These are phyloP conservation scores for Fusarium guadeloupense DNA, from an alignment of 2,329 filamentous ascomycete species.

Conservation along the genomic window DNA sequence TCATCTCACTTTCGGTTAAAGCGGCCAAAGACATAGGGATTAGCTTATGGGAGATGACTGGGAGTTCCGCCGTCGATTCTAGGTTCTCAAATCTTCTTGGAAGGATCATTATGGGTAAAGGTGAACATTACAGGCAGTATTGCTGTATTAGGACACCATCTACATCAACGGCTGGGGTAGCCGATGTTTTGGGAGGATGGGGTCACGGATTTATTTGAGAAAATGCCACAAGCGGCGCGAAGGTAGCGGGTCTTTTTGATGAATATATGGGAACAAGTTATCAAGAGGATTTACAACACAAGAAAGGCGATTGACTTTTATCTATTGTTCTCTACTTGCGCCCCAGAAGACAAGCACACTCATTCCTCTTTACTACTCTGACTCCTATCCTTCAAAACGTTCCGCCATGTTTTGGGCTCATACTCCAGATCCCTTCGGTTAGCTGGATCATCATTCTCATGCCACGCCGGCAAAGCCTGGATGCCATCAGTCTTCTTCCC, in stretches of 20 bases:
- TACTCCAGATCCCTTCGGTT: slow-evolving; percentile 4
- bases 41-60: background rate
- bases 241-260: slow-evolving; percentile 1
- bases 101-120: slow-evolving; percentile 3
- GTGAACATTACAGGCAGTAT: background rate
- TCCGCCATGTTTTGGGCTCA: slow-evolving; percentile 19
- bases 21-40: background rate
- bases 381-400: slow-evolving; percentile 15
- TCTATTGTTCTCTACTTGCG: background rate
- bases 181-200: background rate
- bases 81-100: background rate
- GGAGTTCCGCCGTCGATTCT: background rate
- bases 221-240: background rate
- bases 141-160: background rate
- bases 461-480: slow-evolving; percentile 27
- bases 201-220: background rate
- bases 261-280: background rate
- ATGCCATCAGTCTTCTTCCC: background rate
- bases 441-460: slow-evolving; percentile 9
- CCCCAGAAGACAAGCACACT: background rate
- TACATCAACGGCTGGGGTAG: background rate
- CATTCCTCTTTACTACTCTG: background rate
- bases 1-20: slow-evolving; percentile 8
- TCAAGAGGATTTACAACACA: background rate
- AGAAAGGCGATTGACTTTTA: background rate